These are phyloP conservation scores for Penicillium hesseltinei DNA, from an alignment of 2,329 filamentous ascomycete genomes.

Conservation along the genomic window DNA sequence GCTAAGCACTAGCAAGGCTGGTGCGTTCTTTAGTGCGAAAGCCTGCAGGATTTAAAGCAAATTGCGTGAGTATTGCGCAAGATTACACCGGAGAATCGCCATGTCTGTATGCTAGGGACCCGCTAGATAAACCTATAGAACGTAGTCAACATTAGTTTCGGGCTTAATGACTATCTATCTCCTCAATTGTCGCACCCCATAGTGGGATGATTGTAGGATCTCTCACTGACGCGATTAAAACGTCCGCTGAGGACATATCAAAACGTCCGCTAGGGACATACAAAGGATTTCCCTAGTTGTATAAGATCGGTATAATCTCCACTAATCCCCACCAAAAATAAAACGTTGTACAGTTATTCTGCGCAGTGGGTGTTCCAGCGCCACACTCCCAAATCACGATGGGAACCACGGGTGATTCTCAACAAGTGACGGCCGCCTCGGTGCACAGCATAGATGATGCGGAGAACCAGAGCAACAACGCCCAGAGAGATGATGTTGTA, in stretches of 20 bases:
- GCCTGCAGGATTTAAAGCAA: neutral
- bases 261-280: neutral
- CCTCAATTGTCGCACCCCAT: neutral
- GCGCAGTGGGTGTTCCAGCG: neutral
- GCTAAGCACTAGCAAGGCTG: neutral
- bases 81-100: neutral
- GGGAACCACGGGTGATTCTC: neutral
- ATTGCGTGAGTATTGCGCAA: constrained; percentile 2
- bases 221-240: neutral
- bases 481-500: neutral
- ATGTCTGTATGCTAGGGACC: neutral
- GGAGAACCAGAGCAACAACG: neutral
- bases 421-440: neutral
- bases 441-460: constrained; percentile 1
- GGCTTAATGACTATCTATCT: neutral
- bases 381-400: neutral
- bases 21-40: no score
- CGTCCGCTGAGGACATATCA: constrained; percentile 2
- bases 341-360: no score
- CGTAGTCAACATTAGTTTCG: neutral
- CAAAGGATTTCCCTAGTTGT: neutral
- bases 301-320: neutral
- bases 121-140: neutral
- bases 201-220: no score
- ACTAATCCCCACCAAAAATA: neutral